Evolutionary conservation across 2,329 filamentous ascomycete species (phyloP).

Genomic region (Shiraia sp.): DNA sequence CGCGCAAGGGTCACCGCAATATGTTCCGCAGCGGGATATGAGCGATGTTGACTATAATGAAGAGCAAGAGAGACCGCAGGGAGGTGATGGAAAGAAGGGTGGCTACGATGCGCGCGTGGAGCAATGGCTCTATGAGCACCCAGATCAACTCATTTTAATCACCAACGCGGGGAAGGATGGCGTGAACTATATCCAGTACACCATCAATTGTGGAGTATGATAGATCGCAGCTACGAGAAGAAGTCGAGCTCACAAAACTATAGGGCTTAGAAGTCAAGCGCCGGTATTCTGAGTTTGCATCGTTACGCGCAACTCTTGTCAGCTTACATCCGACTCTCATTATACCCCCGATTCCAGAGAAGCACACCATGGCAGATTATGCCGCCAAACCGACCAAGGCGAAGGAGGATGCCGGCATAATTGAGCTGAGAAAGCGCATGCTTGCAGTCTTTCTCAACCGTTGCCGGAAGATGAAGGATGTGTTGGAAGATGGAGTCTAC

Average conservation of each 20-base stretch:
- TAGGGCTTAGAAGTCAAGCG: conserved; percentile 94
- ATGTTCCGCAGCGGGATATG: conserved; percentile 57
- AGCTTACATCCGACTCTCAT: conserved; percentile 93
- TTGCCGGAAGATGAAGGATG: conserved; percentile 88
- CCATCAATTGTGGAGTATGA: conserved; percentile 87
- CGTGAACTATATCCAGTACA: conserved; percentile 94
- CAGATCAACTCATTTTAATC: conserved; percentile 85
- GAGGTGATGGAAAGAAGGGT: conserved; percentile 67
- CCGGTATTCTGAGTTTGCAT: conserved; percentile 95
- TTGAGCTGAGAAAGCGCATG: conserved; percentile 96
- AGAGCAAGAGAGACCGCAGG: conserved; percentile 50
- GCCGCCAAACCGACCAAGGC: conserved; percentile 97
- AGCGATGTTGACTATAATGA: conserved; percentile 63
- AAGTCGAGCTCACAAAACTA: conserved; percentile 14
- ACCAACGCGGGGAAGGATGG: conserved; percentile 94
- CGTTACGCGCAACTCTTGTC: conserved; percentile 83
- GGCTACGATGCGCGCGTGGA: conserved; percentile 95
- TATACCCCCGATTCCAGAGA: conserved; percentile 96
- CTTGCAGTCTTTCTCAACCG: conserved; percentile 92
- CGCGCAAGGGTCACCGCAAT: conserved; percentile 66
- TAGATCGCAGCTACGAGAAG: conserved; percentile 1
- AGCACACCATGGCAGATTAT: conserved; percentile 98
- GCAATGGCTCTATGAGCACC: conserved; percentile 95
- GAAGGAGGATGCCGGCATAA: conserved; percentile 96
- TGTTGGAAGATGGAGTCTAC: conserved; percentile 92